Percentiles rank a stretch among this genome's conserved stretches.
Evolutionary conservation across 441 rosid species (phyloP).

Genomic region (Brassica hybrid): DNA sequence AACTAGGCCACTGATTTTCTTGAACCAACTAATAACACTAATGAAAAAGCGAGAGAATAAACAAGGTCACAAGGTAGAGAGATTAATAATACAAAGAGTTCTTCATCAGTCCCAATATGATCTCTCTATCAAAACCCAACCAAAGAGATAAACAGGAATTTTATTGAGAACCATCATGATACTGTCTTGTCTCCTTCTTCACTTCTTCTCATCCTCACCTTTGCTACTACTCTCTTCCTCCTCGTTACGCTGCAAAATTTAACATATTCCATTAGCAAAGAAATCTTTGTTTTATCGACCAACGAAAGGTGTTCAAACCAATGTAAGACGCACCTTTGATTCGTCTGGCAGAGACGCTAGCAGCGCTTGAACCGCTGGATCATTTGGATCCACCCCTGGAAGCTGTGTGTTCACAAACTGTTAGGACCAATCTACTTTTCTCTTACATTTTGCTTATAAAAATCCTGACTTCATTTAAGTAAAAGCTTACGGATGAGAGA

Average conservation of each 20-base stretch:
- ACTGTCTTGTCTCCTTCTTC: too few species aligned
- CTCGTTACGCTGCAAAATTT: constrained; percentile 25
- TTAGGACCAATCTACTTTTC: constrained; percentile 20
- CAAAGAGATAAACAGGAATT: too few species aligned
- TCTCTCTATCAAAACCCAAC: too few species aligned
- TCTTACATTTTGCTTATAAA: background rate
- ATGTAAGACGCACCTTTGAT: constrained; percentile 48
- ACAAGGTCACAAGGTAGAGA: too few species aligned
- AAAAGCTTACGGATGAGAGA: constrained; percentile 55
- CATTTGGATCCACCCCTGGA: constrained; percentile 69
- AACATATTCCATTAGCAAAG: constrained; percentile 5
- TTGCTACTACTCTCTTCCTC: constrained; percentile 34
- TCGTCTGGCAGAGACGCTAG: constrained; percentile 59
- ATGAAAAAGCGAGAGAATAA: too few species aligned
- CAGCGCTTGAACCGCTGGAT: constrained; percentile 58
- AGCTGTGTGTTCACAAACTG: constrained; percentile 47
- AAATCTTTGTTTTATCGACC: constrained; percentile 13
- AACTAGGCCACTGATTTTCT: too few species aligned
- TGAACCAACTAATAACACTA: too few species aligned
- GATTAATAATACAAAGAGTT: too few species aligned
- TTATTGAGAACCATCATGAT: too few species aligned
- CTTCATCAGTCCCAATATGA: too few species aligned
- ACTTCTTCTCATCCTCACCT: constrained; percentile 11
- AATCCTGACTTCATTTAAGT: background rate
- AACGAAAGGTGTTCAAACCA: background rate